These are phyloP conservation scores for Colletotrichum sidae DNA, from an alignment of 2,329 filamentous ascomycete genomes.

Conservation along the genomic window DNA sequence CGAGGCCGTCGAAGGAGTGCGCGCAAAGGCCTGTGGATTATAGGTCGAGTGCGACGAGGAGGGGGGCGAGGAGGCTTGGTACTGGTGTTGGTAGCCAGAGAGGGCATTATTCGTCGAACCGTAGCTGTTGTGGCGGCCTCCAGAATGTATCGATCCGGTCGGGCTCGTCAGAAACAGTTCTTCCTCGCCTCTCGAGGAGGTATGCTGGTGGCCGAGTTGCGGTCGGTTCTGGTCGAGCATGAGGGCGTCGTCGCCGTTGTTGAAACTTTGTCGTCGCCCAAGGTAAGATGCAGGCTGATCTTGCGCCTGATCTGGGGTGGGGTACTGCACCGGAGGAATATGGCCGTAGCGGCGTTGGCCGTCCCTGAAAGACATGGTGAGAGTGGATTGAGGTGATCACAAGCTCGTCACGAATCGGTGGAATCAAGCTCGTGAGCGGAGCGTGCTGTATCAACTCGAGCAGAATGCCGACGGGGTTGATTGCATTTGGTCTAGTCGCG, in stretches of 20 bases:
- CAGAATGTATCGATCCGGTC: slow-evolving; percentile 45
- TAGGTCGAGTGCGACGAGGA: slow-evolving; percentile 66
- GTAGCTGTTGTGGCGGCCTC: slow-evolving; percentile 49
- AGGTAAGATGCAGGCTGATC: slow-evolving; percentile 52
- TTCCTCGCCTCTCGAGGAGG: slow-evolving; percentile 56
- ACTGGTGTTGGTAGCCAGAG: slow-evolving; percentile 64
- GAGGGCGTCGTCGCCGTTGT: slow-evolving; percentile 77
- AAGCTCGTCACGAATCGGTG: slow-evolving; percentile 5
- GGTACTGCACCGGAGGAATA: slow-evolving; percentile 74
- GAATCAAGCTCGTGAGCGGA: slow-evolving; percentile 18
- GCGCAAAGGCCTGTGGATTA: slow-evolving; percentile 76
- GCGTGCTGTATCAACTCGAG: slow-evolving; percentile 29
- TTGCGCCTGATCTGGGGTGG: slow-evolving; percentile 57
- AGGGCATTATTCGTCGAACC: slow-evolving; percentile 58
- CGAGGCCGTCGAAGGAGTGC: slow-evolving; percentile 67
- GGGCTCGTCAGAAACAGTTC: slow-evolving; percentile 73
- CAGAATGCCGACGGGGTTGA: slow-evolving; percentile 4
- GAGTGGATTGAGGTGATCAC: slow-evolving; percentile 5
- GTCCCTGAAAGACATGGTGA: slow-evolving; percentile 72
- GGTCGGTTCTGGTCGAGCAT: slow-evolving; percentile 44
- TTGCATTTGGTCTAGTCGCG: slow-evolving; percentile 25
- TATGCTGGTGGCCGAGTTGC: slow-evolving; percentile 42
- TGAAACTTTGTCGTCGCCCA: slow-evolving; percentile 76
- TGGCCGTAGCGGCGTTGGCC: slow-evolving; percentile 74
- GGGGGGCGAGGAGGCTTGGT: slow-evolving; percentile 58